These are phyloP conservation scores for Solanum hybrid DNA, from an alignment of 305 asterid genomes.

Conservation along the genomic window DNA sequence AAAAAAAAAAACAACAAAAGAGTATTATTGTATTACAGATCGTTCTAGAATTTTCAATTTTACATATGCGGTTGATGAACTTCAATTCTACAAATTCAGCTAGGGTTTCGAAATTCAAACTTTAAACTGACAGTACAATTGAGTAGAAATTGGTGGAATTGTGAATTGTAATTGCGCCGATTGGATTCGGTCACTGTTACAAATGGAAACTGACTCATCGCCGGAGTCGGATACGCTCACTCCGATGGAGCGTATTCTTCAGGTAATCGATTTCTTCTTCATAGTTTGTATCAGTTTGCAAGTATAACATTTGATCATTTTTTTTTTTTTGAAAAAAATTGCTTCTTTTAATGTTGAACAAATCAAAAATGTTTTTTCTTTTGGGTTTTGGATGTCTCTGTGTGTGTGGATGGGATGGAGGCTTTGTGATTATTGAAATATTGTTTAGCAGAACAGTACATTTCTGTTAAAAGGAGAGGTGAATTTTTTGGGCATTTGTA, in stretches of 20 bases:
- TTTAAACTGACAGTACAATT: not conserved
- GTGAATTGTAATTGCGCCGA: conserved; percentile 36
- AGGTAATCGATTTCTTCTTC: not conserved
- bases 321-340: not conserved
- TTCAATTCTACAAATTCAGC: not conserved
- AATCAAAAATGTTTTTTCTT: not conserved
- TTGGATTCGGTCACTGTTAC: conserved; percentile 45
- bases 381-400: not conserved
- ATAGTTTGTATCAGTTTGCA: not conserved
- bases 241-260: conserved; percentile 13
- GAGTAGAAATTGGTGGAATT: conserved; percentile 19
- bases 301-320: not conserved
- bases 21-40: not conserved
- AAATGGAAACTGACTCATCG: conserved; percentile 61
- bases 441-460: not conserved
- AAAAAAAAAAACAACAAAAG: not conserved
- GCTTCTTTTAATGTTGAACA: not conserved
- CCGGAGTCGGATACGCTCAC: conserved; percentile 2
- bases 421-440: not conserved
- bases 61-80: not conserved
- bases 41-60: not conserved
- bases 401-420: not conserved
- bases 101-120: not conserved
- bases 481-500: not conserved
- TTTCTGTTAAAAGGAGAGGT: not conserved